Base-by-base conservation (phyloP, 2,329 filamentous ascomycete species). In the Pseudocercospora cruenta region DNA sequence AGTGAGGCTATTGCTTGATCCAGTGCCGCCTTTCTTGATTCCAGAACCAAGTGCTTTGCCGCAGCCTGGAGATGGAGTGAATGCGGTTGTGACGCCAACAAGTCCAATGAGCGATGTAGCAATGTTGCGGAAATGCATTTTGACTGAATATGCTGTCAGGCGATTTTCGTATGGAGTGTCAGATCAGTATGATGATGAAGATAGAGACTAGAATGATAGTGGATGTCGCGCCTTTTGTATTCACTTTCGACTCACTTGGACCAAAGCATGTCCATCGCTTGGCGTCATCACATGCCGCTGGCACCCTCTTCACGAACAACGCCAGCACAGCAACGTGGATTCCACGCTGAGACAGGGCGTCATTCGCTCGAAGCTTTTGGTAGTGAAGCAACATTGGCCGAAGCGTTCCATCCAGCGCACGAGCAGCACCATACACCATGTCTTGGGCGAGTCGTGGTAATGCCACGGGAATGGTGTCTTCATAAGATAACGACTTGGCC, bases 21-120 rank as follows among this genome's bases (percentile, higher is more conserved):
- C 69, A 6, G 58, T 67, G 39, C 67, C 69, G 55, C 71, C 73
- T 49, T 62, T 63, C 31, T 63, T 69, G 31, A 74, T 69, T 3
- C 62, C 60, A 12, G 60, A 26, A 10, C 65, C 45, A 4, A 75
- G 21, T 2, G 64, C 21, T 22, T 67, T 71, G 10, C 71, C 71
- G 60, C 73, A 75, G 9, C 73, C 73, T n/a, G 67, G n/a, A n/a
- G 66, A 65, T 26, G 64, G 16, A 33, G 36, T 67, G 58, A 66
- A 55, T 28, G 66, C 63, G 31, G 45, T 14, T 5, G 24, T 58
- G n/a, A 36, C 12, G n/a, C 39, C 28, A 14, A 67, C 26, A 10
- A 58, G 31, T n/a, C 33, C 53, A 9, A 63, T 22, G 28, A 63
- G 16, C 19, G 24, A 58, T 45, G 45, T 26, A 7, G 53, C 61